phyloP scores from a whole-genome alignment of 345 rosid genomes.

The Clausena lansium region DNA sequence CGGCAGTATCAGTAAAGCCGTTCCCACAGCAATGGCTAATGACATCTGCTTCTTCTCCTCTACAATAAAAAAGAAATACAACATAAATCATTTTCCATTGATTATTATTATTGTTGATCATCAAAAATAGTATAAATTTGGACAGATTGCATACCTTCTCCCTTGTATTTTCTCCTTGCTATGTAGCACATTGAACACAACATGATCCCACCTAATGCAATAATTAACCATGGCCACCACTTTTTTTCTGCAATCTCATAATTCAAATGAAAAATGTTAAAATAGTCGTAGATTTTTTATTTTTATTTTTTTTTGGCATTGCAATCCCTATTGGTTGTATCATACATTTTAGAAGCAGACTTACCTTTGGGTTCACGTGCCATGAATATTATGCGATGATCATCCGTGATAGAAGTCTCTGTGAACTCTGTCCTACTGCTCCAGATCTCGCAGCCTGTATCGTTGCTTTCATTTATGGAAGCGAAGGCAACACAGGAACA shows the following conservation, averaged over 20 bases:
- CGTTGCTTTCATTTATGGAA: not conserved
- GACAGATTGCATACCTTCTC: not conserved
- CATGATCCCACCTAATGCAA: not conserved
- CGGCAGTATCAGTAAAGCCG: not conserved
- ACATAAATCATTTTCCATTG: no score
- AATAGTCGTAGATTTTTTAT: not conserved
- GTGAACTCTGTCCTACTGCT: not conserved
- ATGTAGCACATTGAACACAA: not conserved
- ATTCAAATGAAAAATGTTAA: not conserved
- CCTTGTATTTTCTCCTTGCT: not conserved
- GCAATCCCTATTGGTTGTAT: not conserved
- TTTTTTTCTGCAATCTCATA: not conserved
- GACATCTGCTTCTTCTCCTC: not conserved
- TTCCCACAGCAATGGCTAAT: not conserved
- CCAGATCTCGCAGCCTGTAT: not conserved
- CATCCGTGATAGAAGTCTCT: not conserved
- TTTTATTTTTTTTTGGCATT: no score
- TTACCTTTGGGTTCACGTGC: not conserved
- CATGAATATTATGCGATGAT: no score
- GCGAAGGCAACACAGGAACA: not conserved
- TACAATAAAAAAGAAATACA: not conserved
- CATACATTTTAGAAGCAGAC: not conserved
- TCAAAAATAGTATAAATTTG: not conserved
- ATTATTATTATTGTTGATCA: no score
- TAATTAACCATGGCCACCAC: constrained; percentile 5